These are phyloP conservation scores for Tardiomyces blankii DNA, from an alignment of 1,139 yeast species.

Conservation along the genomic window DNA sequence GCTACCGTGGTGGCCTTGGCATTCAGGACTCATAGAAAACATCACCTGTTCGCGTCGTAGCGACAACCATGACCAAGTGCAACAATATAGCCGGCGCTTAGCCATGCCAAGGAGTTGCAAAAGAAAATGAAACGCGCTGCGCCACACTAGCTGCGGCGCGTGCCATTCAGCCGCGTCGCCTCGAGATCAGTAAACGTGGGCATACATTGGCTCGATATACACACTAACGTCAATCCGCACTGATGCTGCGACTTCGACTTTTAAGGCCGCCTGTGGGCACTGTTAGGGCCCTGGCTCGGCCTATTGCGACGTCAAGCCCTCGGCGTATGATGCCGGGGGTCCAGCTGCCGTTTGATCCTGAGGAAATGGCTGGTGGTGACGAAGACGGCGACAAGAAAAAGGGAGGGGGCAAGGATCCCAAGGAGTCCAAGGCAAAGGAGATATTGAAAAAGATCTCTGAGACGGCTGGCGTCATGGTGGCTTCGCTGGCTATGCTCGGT, in stretches of 20 bases:
- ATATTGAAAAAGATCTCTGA: slow-evolving; percentile 48
- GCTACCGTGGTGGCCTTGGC: no score
- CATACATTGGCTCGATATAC: no score
- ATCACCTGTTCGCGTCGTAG: no score
- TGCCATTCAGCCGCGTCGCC: no score
- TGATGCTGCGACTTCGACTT: not conserved
- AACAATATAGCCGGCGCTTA: no score
- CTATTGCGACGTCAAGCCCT: not conserved
- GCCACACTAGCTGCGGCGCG: no score
- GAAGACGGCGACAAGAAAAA: not conserved
- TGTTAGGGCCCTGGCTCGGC: not conserved
- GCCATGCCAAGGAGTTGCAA: no score
- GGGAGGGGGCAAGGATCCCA: not conserved
- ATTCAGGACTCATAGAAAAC: no score
- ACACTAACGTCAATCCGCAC: no score
- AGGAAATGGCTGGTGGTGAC: not conserved
- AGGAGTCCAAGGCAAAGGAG: slow-evolving; percentile 4
- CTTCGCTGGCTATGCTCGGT: slow-evolving; percentile 62
- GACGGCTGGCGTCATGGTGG: slow-evolving; percentile 63
- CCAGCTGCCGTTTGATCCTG: not conserved
- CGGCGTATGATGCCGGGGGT: not conserved
- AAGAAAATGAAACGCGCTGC: no score
- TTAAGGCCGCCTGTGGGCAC: not conserved
- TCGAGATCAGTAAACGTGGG: no score
- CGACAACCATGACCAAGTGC: no score